Evolutionary conservation across 139 green algal genomes (phyloP).

Genomic region (Picochlorum sp.): DNA sequence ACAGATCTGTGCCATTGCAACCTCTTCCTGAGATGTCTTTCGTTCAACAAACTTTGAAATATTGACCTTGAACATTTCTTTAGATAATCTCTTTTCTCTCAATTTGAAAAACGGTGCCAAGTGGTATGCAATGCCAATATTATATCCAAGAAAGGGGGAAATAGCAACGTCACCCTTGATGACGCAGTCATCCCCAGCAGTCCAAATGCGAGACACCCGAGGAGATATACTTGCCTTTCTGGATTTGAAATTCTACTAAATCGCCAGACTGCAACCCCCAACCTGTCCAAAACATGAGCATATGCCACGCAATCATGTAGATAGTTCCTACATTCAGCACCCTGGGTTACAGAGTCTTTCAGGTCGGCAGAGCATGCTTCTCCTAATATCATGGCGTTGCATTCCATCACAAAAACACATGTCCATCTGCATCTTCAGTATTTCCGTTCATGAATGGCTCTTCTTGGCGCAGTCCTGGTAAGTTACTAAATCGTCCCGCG

Average conservation of each 20-base stretch:
- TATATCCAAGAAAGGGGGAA: slow-evolving; percentile 21
- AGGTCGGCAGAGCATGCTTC: no score
- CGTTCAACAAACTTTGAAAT: not conserved
- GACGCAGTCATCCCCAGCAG: not conserved
- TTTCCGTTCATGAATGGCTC: no score
- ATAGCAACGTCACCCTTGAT: not conserved
- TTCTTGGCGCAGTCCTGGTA: no score
- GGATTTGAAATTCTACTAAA: not conserved
- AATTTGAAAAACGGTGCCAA: slow-evolving; percentile 7
- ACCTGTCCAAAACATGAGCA: not conserved
- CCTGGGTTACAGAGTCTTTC: not conserved
- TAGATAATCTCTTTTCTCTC: no score
- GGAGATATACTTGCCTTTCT: not conserved
- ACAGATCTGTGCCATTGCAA: not conserved
- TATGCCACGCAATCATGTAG: not conserved
- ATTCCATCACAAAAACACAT: no score
- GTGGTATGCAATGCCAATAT: slow-evolving; percentile 24
- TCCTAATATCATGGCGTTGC: no score
- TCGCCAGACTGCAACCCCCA: not conserved
- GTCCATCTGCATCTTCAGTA: no score
- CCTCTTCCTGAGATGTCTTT: not conserved
- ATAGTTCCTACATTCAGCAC: not conserved
- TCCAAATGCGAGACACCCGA: not conserved
- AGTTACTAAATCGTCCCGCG: not conserved
- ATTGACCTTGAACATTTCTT: no score